These are phyloP conservation scores for Mycosphaerella sp. DNA, from an alignment of 2,329 filamentous ascomycete species.

Conservation along the genomic window DNA sequence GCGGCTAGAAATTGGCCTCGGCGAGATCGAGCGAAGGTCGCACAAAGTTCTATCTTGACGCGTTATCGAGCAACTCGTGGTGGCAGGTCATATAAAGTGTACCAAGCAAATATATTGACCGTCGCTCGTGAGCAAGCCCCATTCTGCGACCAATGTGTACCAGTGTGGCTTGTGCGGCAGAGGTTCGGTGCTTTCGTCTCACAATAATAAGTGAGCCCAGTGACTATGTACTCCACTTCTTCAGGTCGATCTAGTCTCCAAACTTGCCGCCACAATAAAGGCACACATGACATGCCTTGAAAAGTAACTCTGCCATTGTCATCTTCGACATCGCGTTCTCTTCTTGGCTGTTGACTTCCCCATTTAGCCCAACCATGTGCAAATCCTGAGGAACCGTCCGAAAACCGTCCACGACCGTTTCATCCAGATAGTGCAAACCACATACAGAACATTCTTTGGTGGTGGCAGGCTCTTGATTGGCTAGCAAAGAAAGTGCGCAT, in stretches of 20 bases:
- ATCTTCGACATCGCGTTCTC: constrained; percentile 14
- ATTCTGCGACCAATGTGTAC: too few relatives aligned
- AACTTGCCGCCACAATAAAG: constrained; percentile 37
- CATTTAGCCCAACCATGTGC: constrained; percentile 9
- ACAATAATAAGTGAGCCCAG: too few relatives aligned
- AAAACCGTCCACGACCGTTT: constrained; percentile 30
- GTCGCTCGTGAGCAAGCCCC: too few relatives aligned
- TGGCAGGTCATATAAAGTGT: neutral
- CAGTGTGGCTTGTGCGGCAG: too few relatives aligned
- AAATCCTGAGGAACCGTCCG: constrained; percentile 4
- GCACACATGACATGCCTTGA: constrained; percentile 34
- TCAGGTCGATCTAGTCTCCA: constrained; percentile 20
- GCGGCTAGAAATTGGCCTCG: constrained; percentile 18
- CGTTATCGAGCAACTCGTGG: neutral
- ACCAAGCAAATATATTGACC: too few relatives aligned
- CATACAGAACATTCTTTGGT: constrained; percentile 52
- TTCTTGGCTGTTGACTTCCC: constrained; percentile 4
- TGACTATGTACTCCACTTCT: too few relatives aligned
- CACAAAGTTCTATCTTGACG: constrained; percentile 6
- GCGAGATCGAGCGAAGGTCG: constrained; percentile 6
- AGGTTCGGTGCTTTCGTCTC: too few relatives aligned
- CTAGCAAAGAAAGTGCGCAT: constrained; percentile 49
- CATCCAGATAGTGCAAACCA: constrained; percentile 43
- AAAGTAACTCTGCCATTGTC: constrained; percentile 31
- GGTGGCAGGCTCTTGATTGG: constrained; percentile 49